Conservation (phyloP, 2,329 filamentous ascomycete genomes). For the Pseudocercospora cruenta region DNA sequence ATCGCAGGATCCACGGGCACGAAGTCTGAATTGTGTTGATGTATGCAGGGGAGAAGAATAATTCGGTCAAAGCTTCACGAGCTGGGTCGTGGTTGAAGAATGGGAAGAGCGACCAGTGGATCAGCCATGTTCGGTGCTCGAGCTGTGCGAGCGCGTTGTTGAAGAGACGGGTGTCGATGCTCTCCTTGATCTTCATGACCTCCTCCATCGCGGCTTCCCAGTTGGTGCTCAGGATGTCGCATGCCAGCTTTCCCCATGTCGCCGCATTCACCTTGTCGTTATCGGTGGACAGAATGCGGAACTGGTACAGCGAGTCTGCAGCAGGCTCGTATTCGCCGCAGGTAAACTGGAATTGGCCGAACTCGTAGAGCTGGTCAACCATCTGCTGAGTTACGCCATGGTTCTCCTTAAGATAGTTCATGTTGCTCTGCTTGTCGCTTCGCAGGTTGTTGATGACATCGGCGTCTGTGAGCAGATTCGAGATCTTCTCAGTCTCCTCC, state of each 20-base stretch:
- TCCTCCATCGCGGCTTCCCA: constrained; percentile 95
- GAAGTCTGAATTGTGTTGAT: constrained; percentile 99
- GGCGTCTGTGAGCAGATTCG: constrained; percentile 81
- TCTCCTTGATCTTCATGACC: constrained; percentile 84
- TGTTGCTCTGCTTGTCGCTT: constrained; percentile 97
- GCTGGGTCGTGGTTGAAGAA: constrained; percentile 97
- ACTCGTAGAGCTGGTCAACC: constrained; percentile 94
- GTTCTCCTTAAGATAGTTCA: constrained; percentile 96
- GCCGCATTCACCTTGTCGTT: constrained; percentile 96
- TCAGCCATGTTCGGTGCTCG: constrained; percentile 92
- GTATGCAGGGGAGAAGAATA: constrained; percentile 95
- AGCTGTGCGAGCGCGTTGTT: constrained; percentile 95
- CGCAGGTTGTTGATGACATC: constrained; percentile 88
- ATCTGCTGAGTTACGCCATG: constrained; percentile 93
- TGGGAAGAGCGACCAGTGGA: constrained; percentile 98
- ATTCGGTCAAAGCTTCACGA: constrained; percentile 87
- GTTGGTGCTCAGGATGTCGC: constrained; percentile 90
- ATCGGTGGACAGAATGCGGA: constrained; percentile 96
- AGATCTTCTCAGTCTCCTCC: constrained; percentile 86
- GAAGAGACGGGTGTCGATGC: constrained; percentile 92
- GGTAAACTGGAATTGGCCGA: constrained; percentile 96
- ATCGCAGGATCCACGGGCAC: constrained; percentile 95
- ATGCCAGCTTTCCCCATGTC: constrained; percentile 97
- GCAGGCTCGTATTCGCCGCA: constrained; percentile 91
- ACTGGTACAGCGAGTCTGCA: constrained; percentile 92